Conservation (phyloP, 306 rosid genomes). For the Trifolium subterraneum region DNA sequence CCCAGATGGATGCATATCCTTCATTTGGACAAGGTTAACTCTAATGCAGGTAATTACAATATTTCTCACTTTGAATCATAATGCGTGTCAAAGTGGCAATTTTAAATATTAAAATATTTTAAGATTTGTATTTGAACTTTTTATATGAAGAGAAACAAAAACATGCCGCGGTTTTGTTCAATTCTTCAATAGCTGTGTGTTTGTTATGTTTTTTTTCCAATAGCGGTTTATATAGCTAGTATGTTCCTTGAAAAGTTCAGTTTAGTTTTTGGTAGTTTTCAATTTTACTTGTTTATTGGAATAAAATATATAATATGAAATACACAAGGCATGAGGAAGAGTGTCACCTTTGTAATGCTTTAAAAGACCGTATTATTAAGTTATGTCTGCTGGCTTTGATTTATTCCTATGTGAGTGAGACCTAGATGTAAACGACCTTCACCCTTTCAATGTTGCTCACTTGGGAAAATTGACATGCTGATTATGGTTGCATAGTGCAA, state of each 20-base stretch:
- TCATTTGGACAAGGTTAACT: conserved; percentile 79
- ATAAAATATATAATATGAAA: conserved; percentile 15
- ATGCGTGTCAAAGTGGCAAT: conserved; percentile 3
- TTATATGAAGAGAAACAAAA: conserved; percentile 19
- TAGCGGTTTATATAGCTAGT: conserved; percentile 19
- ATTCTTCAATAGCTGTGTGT: background rate
- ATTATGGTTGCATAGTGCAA: conserved; percentile 21
- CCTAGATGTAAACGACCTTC: conserved; percentile 11
- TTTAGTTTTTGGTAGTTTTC: conserved; percentile 1
- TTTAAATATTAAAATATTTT: conserved; percentile 15
- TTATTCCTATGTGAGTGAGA: conserved; percentile 5
- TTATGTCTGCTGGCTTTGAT: conserved; percentile 29
- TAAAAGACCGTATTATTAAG: conserved; percentile 22
- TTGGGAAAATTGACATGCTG: conserved; percentile 27
- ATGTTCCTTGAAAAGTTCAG: conserved; percentile 6
- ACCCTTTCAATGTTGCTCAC: conserved; percentile 18
- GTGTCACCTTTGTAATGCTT: conserved; percentile 5
- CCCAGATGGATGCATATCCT: conserved; percentile 91
- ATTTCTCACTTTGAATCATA: conserved; percentile 29
- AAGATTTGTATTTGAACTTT: conserved; percentile 16
- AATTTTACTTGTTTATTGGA: conserved; percentile 16
- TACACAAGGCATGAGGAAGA: conserved; percentile 3
- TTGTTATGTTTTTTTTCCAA: background rate
- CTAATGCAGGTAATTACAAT: conserved; percentile 67
- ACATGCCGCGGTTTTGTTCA: conserved; percentile 4